phyloP scores from a whole-genome alignment of 2,329 filamentous ascomycete species.

The Fusarium cicatricum region DNA sequence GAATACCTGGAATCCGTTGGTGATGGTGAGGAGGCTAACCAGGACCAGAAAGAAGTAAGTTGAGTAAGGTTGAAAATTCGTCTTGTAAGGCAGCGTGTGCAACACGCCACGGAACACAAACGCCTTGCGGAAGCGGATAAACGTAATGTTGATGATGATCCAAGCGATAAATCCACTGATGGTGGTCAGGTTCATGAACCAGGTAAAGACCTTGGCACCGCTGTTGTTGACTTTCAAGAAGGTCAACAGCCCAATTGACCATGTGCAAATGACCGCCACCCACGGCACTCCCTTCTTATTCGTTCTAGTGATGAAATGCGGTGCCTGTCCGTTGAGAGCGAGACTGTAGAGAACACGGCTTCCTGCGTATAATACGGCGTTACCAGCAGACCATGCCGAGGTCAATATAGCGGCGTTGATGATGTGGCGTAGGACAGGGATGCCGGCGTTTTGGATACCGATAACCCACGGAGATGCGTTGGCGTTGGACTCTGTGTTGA shows the following conservation, averaged over 20 bases:
- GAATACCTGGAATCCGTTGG: too few relatives aligned
- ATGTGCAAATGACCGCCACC: conserved; percentile 60
- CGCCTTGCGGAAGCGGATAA: conserved; percentile 54
- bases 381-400: conserved; percentile 69
- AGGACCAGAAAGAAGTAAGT: too few relatives aligned
- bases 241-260: conserved; percentile 54
- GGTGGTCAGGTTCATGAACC: neutral
- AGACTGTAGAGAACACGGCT: conserved; percentile 76
- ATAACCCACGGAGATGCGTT: conserved; percentile 69
- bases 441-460: conserved; percentile 71
- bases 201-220: neutral
- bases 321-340: conserved; percentile 71
- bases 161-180: conserved; percentile 44
- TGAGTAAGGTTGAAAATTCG: too few relatives aligned
- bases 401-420: conserved; percentile 74
- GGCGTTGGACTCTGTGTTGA: conserved; percentile 61
- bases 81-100: too few relatives aligned
- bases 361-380: conserved; percentile 70
- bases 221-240: neutral
- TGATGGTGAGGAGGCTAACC: too few relatives aligned
- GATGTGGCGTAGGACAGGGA: conserved; percentile 68
- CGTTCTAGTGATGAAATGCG: conserved; percentile 65
- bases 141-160: conserved; percentile 58
- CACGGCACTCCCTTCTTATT: conserved; percentile 68
- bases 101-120: too few relatives aligned